phyloP scores from a whole-genome alignment of 176 grass and related monocot genomes.

The Ensete glaucum region DNA sequence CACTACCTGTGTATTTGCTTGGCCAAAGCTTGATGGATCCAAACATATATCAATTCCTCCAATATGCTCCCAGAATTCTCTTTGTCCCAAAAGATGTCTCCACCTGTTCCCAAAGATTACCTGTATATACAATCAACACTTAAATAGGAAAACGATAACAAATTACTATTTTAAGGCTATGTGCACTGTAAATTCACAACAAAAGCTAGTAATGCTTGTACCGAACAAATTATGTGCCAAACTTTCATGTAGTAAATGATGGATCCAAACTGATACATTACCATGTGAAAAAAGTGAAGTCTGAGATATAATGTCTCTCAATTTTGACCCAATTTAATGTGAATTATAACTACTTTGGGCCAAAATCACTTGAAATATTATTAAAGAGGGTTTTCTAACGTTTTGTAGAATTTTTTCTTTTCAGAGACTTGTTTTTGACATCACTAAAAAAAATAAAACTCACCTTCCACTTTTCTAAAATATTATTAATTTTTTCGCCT shows the following conservation, averaged over 20 bases:
- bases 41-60: constrained; percentile 85
- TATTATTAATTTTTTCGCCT: no score
- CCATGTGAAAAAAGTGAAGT: no score
- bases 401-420: no score
- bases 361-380: no score
- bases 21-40: constrained; percentile 81
- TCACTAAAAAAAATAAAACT: no score
- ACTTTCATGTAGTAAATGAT: background rate
- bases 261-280: background rate
- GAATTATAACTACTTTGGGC: no score
- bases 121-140: constrained; percentile 22
- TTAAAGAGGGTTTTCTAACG: no score
- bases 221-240: no score
- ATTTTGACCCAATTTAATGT: no score
- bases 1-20: constrained; percentile 88
- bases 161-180: background rate
- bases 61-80: constrained; percentile 85
- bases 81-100: constrained; percentile 80
- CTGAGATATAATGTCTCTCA: no score
- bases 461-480: no score
- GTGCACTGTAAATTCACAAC: background rate
- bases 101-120: constrained; percentile 93
- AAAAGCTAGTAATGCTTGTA: background rate
- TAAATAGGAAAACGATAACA: background rate
- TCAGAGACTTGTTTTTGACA: no score